Conservation (phyloP, 1,139 yeast species). For the Trichomonascaceae sp. region DNA sequence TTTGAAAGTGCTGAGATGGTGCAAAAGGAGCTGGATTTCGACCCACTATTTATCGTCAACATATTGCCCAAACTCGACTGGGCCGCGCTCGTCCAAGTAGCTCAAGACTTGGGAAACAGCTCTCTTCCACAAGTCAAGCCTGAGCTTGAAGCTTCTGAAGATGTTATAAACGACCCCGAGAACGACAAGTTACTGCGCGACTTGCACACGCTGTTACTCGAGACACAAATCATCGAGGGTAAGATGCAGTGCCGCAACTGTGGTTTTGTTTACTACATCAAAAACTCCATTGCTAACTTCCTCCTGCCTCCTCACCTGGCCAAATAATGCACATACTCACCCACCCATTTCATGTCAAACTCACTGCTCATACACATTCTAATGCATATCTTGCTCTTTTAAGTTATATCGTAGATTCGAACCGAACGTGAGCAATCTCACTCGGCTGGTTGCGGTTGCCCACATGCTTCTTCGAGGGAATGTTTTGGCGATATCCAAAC, state of each 20-base stretch:
- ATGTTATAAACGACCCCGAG: constrained; percentile 34
- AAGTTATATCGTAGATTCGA: too few relatives aligned
- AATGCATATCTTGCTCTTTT: too few relatives aligned
- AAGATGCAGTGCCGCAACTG: constrained; percentile 82
- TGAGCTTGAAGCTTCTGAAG: constrained; percentile 34
- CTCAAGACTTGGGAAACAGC: constrained; percentile 60
- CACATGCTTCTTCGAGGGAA: constrained; percentile 22
- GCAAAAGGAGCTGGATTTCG: constrained; percentile 70
- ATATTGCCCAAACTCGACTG: constrained; percentile 80
- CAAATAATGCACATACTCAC: constrained; percentile 2
- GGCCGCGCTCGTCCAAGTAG: constrained; percentile 69
- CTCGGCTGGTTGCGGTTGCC: constrained; percentile 1
- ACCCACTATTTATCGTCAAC: constrained; percentile 65
- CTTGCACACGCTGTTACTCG: constrained; percentile 64
- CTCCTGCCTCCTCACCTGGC: constrained; percentile 88
- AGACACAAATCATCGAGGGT: constrained; percentile 79
- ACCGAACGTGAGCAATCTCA: too few relatives aligned
- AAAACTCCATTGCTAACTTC: constrained; percentile 89
- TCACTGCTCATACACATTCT: background rate
- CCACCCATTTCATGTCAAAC: background rate
- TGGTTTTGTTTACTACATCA: constrained; percentile 75
- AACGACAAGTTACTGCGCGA: constrained; percentile 53
- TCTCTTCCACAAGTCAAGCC: constrained; percentile 56
- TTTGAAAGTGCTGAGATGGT: constrained; percentile 61
- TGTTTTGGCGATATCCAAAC: too few relatives aligned